Evolutionary conservation across 2,329 filamentous ascomycete species (phyloP).

Genomic region (Stachybotrys echinatus): DNA sequence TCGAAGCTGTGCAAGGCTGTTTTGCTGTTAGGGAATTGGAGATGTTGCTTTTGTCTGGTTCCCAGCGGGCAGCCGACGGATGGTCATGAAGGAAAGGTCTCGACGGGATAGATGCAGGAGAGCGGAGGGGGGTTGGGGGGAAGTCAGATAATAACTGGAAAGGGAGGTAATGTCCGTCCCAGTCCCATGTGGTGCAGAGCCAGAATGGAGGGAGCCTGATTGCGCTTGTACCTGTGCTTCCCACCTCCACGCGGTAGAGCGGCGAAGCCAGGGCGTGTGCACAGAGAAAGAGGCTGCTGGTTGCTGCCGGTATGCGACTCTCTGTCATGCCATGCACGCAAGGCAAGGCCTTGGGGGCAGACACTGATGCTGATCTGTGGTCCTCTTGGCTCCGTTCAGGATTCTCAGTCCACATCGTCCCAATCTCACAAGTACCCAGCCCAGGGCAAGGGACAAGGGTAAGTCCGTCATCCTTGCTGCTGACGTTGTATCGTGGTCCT

Average conservation of each 20-base stretch:
- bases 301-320: not conserved
- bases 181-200: not conserved
- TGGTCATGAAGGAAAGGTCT: not conserved
- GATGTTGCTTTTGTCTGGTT: too few species aligned
- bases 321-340: not conserved
- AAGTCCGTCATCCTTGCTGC: slow-evolving; percentile 1
- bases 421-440: not conserved
- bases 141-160: slow-evolving; percentile 1
- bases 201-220: slow-evolving; percentile 1
- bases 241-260: slow-evolving; percentile 2
- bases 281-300: not conserved
- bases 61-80: too few species aligned
- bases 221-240: slow-evolving; percentile 2
- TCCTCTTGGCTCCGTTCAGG: slow-evolving; percentile 1
- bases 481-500: slow-evolving; percentile 2
- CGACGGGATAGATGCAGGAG: slow-evolving; percentile 1
- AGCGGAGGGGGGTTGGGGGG: slow-evolving; percentile 1
- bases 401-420: not conserved
- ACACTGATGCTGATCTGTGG: slow-evolving; percentile 1
- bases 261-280: not conserved
- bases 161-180: not conserved
- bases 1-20: too few species aligned
- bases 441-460: not conserved
- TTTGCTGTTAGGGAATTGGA: too few species aligned
- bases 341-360: not conserved